Base-by-base conservation (phyloP, 176 grass and related monocot species). In the Alloteropsis semialata region DNA sequence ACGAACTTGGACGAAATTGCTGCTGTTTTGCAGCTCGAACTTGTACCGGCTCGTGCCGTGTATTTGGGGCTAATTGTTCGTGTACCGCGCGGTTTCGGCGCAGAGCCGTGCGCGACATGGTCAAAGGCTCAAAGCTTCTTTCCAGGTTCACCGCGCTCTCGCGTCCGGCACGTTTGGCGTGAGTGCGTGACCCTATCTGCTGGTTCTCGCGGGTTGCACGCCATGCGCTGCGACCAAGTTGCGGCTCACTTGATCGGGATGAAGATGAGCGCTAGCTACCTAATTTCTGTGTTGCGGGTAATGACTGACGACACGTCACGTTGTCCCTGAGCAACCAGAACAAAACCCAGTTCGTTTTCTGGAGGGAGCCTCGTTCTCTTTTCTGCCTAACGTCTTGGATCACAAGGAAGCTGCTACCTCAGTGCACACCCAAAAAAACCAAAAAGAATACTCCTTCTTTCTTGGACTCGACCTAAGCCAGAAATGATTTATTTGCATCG, bases 121-220 rank as follows among this genome's bases (percentile, higher is more conserved):
- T 85, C 72, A 81, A 71, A 56, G 25, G 63, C 70, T 76, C 63
- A 81, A 76, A 62, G 30, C 19, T 0, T 2, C 15, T 50, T 12
- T 4, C 17, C 49, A 48, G 76, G 69, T 61, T 50, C 24, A 58
- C 55, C 21, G 18, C 4, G 5, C 0, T 33, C 22, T 33, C 43
- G 8, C 21, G 0, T 39, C 70, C 57, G 30, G 65, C 78, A 37
- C 45, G 21, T 58, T 66, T 41, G 36, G 83, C 29, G 88, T 78
- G 88, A 70, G n/a, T n/a, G n/a, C n/a, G n/a, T n/a, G n/a, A n/a
- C n/a, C 34, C 21, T 36, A 70, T 33, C 32, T 25, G 36, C 32
- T 25, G 36, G 50, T 42, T 58, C 32, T 39, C 25, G 2, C 17
- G 33, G 5, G 6, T 18, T 42, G 22, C 21, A 37, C 46, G 1